phyloP scores from a whole-genome alignment of 805 yeast species.

The Blastobotrys parvus region DNA sequence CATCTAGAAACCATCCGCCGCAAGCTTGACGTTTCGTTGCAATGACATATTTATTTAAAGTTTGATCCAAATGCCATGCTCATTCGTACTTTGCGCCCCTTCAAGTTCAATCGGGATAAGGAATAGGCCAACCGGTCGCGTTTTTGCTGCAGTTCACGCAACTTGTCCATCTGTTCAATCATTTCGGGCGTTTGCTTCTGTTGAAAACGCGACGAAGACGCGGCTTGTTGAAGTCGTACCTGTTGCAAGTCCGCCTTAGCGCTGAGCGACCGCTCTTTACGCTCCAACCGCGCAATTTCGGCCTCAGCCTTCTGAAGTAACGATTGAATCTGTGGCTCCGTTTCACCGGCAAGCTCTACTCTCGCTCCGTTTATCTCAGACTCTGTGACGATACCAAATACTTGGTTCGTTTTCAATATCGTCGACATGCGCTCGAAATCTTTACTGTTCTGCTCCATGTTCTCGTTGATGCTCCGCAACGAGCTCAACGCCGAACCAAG shows the following conservation, averaged over 20 bases:
- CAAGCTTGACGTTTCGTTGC: conserved; percentile 28
- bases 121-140: conserved; percentile 16
- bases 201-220: conserved; percentile 2
- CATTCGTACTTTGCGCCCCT: conserved; percentile 17
- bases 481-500: neutral
- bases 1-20: conserved; percentile 15
- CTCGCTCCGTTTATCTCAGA: conserved; percentile 19
- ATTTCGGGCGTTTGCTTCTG: neutral
- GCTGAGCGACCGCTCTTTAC: conserved; percentile 18
- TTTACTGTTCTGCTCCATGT: conserved; percentile 7
- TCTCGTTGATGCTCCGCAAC: conserved; percentile 4
- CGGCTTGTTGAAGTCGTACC: conserved; percentile 18
- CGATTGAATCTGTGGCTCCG: conserved; percentile 23
- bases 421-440: conserved; percentile 20
- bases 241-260: conserved; percentile 24
- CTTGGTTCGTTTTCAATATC: conserved; percentile 17
- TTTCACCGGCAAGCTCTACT: conserved; percentile 18
- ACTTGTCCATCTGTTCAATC: conserved; percentile 11
- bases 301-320: conserved; percentile 18
- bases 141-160: conserved; percentile 15
- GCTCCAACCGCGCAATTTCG: conserved; percentile 20
- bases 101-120: conserved; percentile 17
- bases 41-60: neutral
- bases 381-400: conserved; percentile 24
- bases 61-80: conserved; percentile 10